A percentile compares a stretch with the other conserved stretches of the same genome.
Evolutionary conservation across 2,329 filamentous ascomycete genomes (phyloP).

Genomic region (Fusarium solani-melongenae): DNA sequence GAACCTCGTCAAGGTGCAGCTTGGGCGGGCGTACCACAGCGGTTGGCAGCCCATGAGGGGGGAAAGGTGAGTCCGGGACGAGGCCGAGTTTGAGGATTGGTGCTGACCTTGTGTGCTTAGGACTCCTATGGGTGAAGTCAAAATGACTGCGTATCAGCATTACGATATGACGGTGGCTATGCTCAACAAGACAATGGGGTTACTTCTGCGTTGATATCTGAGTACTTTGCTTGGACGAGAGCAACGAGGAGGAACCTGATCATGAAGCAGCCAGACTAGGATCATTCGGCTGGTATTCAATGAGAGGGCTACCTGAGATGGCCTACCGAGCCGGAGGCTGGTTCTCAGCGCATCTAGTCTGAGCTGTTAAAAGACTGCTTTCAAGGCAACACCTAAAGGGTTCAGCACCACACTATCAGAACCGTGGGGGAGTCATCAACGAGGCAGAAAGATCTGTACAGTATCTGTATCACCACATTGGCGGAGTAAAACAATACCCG

Average conservation of each 20-base stretch:
- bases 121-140: slow-evolving; percentile 29
- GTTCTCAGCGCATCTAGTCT: no score
- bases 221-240: not conserved
- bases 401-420: not conserved
- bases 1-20: slow-evolving; percentile 65
- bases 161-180: slow-evolving; percentile 77
- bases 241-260: not conserved
- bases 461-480: slow-evolving; percentile 15
- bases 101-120: slow-evolving; percentile 25
- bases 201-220: slow-evolving; percentile 63
- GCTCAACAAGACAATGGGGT: slow-evolving; percentile 78
- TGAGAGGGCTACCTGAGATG: not conserved
- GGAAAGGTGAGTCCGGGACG: not conserved
- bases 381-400: not conserved
- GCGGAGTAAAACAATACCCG: not conserved
- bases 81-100: slow-evolving; percentile 27
- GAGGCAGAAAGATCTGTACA: slow-evolving; percentile 3
- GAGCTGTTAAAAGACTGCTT: not conserved
- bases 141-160: slow-evolving; percentile 60
- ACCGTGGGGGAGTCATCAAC: not conserved
- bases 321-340: not conserved
- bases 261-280: not conserved
- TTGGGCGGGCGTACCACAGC: slow-evolving; percentile 18
- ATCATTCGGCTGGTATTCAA: not conserved
- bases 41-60: not conserved